phyloP scores from a whole-genome alignment of 2,329 filamentous ascomycete genomes.

The Fusarium sublunatum region DNA sequence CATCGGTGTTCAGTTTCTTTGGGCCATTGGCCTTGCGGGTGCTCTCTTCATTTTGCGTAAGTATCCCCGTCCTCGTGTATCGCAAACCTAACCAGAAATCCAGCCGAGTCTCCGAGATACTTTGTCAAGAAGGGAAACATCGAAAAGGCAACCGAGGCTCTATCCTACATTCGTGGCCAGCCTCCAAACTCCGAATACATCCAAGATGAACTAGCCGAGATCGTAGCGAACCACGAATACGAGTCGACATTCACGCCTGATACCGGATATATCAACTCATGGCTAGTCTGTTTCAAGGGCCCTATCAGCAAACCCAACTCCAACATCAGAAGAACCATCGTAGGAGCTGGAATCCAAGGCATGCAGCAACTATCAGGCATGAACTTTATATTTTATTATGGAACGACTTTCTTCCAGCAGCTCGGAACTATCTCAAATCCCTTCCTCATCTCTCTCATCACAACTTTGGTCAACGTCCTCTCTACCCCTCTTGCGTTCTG shows the following conservation, averaged over 20 bases:
- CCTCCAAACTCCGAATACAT: conserved; percentile 78
- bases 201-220: conserved; percentile 79
- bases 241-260: background rate
- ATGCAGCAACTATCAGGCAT: conserved; percentile 66
- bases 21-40: conserved; percentile 64
- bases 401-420: conserved; percentile 76
- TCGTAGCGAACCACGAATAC: conserved; percentile 45
- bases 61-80: too few relatives aligned
- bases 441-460: conserved; percentile 79
- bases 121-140: conserved; percentile 82
- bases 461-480: conserved; percentile 79
- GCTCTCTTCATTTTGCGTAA: conserved; percentile 66
- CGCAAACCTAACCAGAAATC: too few relatives aligned
- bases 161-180: conserved; percentile 80
- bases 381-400: conserved; percentile 81
- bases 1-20: conserved; percentile 75
- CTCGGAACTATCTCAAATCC: conserved; percentile 70
- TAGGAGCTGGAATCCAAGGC: conserved; percentile 61
- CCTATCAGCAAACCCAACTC: too few relatives aligned
- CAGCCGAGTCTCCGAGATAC: conserved; percentile 82
- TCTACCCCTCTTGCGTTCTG: conserved; percentile 80
- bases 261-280: too few relatives aligned
- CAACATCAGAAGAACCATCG: background rate
- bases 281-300: too few relatives aligned
- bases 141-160: conserved; percentile 69